Evolutionary conservation across 140 eudicot species (phyloP).

Genomic region (Oenanthe javanica): DNA sequence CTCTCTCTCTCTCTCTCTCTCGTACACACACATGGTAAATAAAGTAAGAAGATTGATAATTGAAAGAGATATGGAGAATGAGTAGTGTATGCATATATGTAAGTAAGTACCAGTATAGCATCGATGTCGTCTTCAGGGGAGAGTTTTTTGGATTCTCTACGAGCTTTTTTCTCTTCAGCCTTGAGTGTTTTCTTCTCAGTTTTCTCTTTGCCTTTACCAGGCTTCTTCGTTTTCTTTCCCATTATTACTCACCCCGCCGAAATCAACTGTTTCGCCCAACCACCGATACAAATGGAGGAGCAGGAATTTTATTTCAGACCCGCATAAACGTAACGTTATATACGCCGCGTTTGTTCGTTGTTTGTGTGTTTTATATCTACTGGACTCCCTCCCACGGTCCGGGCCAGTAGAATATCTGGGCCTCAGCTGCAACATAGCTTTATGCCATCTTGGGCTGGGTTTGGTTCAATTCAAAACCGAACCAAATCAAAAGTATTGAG

Average conservation of each 20-base stretch:
- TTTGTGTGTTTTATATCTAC: background rate
- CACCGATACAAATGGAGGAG: background rate
- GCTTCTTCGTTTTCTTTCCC: constrained; percentile 95
- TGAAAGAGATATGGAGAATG: background rate
- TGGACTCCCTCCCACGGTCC: background rate
- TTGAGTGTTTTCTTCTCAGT: constrained; percentile 86
- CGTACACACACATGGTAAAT: background rate
- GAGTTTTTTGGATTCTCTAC: constrained; percentile 76
- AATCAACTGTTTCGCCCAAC: background rate
- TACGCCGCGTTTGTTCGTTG: background rate
- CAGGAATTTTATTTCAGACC: no score
- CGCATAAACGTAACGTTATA: background rate
- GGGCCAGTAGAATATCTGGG: background rate
- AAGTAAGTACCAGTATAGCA: constrained; percentile 62
- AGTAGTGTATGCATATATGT: background rate
- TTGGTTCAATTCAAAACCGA: no score
- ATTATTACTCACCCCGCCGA: constrained; percentile 21
- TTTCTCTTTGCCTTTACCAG: constrained; percentile 96
- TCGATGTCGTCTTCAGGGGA: constrained; percentile 98
- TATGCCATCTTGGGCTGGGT: no score
- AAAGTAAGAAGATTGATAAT: background rate
- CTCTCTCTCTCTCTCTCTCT: background rate
- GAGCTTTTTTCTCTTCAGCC: constrained; percentile 86
- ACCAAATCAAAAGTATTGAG: no score
- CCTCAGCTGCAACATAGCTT: no score